Evolutionary conservation across 768 basidiomycete genomes (phyloP).

Genomic region (Cubamyces sp.): DNA sequence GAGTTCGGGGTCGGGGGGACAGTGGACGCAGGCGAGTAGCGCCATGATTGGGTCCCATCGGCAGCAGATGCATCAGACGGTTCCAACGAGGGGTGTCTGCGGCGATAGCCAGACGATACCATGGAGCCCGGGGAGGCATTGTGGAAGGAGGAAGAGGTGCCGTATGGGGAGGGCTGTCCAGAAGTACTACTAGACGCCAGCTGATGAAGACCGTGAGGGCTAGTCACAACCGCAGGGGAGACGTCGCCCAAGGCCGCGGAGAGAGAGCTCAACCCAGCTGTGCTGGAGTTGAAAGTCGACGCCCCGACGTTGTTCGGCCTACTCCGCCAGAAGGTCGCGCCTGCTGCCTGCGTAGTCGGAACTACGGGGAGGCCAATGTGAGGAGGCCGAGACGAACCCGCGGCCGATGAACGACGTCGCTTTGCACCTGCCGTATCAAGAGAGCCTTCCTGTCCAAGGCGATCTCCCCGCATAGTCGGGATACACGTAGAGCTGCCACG

Average conservation of each 20-base stretch:
- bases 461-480: neutral
- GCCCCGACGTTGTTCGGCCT: neutral
- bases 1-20: slow-evolving; percentile 7
- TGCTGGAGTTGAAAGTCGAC: neutral
- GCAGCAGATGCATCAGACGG: neutral
- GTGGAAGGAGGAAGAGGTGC: neutral
- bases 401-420: slow-evolving; percentile 8
- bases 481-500: neutral
- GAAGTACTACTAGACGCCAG: slow-evolving; percentile 1
- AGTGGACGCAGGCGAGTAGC: neutral
- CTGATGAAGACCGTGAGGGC: neutral
- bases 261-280: neutral
- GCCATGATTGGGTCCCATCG: neutral
- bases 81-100: neutral
- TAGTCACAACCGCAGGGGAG: neutral
- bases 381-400: neutral
- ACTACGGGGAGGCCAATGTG: slow-evolving; percentile 5
- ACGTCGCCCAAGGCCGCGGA: neutral
- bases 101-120: neutral
- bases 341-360: slow-evolving; percentile 8
- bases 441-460: neutral
- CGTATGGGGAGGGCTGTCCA: neutral
- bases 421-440: neutral
- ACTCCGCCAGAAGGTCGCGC: slow-evolving; percentile 11
- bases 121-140: slow-evolving; percentile 2